Base-by-base conservation (phyloP, 495 filamentous ascomycete species). In the Darksidea phi region DNA sequence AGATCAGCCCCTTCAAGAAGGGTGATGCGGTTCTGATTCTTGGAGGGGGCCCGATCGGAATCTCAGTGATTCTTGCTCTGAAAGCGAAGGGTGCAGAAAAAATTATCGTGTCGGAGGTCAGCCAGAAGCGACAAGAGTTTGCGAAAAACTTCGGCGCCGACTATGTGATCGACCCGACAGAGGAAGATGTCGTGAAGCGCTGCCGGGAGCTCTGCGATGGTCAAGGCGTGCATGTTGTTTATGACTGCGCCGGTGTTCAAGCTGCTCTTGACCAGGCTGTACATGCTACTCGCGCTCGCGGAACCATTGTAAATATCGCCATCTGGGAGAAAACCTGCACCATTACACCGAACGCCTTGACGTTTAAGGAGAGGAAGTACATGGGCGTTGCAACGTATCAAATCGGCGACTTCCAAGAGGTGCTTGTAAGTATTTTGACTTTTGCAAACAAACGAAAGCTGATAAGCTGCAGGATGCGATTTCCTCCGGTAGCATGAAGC, bases 41-140 rank as follows among this genome's bases (percentile, higher is more conserved):
- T 8, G 85, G 85, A 18, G 83, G 78, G 2, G 85, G 84, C 0
- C 84, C 85, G 0, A 84, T 88, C 42, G 84, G 85, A 6, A 73
- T 88, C n/a, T 74, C 79, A 6, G 75, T 86, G 21, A 75, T 86
- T n/a, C 82, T 82, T 55, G 78, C 78, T 0, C 75, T 88, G 3
- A 76, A 73, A 48, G 75, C 79, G 0, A 77, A 72, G 56, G 80
- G 75, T 13, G 75, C 73, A 15, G 70, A 74, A 2, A 76, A 77
- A 13, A 83, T 86, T 49, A 81, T 86, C 48, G 80, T 84, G 0
- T 80, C 79, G 3, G 85, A 87, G 64, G 63, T 82, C 12, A 75
- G 75, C 17, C 63, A 72, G 0, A 70, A 70, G 20, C 79, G 85
- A 4, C 79, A 80, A 59, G 61, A 76, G 26, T 78, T 79, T 59